Conservation (phyloP, 2,329 filamentous ascomycete genomes). For the Penicillium paneum region DNA sequence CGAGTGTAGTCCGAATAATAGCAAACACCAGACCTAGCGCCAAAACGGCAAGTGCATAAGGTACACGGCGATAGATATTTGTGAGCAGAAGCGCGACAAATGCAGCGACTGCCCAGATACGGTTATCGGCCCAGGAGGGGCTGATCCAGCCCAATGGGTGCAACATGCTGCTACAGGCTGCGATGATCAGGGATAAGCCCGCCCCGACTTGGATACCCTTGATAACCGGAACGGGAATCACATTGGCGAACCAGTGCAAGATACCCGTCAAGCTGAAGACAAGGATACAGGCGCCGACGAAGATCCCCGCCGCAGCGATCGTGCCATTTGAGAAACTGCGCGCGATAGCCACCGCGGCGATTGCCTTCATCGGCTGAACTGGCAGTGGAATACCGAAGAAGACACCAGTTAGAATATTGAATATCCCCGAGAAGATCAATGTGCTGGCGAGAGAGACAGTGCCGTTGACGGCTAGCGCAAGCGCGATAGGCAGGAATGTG, state of each 20-base stretch:
- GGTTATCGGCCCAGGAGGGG: constrained; percentile 70
- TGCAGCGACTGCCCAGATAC: constrained; percentile 70
- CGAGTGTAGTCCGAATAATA: constrained; percentile 39
- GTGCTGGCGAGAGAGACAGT: constrained; percentile 81
- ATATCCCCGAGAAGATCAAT: constrained; percentile 81
- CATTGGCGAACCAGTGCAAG: constrained; percentile 67
- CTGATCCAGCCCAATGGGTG: constrained; percentile 65
- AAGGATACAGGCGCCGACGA: constrained; percentile 70
- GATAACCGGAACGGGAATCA: constrained; percentile 80
- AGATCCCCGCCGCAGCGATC: constrained; percentile 78
- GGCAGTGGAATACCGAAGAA: constrained; percentile 85
- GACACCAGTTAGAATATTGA: constrained; percentile 78
- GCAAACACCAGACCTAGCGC: constrained; percentile 66
- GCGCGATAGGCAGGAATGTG: constrained; percentile 83
- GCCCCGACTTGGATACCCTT: constrained; percentile 95
- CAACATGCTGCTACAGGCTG: constrained; percentile 68
- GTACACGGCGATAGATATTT: constrained; percentile 62
- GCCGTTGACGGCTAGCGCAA: constrained; percentile 72
- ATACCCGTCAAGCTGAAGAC: constrained; percentile 75
- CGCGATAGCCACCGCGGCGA: constrained; percentile 83
- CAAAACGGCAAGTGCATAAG: constrained; percentile 75
- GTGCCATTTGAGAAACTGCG: constrained; percentile 63
- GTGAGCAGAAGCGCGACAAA: constrained; percentile 70
- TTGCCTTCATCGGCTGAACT: constrained; percentile 87
- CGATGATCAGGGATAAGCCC: constrained; percentile 76